phyloP scores from a whole-genome alignment of 2,329 filamentous ascomycete genomes.

The Lasiodiplodia gonubiensis region DNA sequence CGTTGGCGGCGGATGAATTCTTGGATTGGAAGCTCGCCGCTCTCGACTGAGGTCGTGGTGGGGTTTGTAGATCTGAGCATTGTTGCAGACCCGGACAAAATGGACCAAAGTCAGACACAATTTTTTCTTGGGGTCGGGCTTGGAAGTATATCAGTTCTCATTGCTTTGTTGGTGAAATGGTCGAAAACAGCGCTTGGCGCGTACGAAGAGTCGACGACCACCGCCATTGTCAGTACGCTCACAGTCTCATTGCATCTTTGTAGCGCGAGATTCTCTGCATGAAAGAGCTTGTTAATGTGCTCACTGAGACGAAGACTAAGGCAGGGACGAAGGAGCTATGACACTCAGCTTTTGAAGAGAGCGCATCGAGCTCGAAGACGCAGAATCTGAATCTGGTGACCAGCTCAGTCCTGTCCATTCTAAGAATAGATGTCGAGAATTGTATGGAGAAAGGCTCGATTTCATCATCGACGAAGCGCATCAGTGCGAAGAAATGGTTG shows the following conservation, averaged over 20 bases:
- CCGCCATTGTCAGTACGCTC: background rate
- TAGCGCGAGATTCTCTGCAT: background rate
- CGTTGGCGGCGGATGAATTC: slow-evolving; percentile 17
- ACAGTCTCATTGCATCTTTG: background rate
- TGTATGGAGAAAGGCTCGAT: background rate
- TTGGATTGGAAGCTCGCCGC: background rate
- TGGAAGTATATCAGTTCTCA: background rate
- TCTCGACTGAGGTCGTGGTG: background rate
- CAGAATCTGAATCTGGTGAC: background rate
- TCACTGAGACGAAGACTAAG: background rate
- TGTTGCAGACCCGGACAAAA: no score
- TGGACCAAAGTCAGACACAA: background rate
- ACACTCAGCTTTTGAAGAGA: background rate
- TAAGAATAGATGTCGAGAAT: background rate
- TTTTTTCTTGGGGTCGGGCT: background rate
- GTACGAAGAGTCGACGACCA: background rate
- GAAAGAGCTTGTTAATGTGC: background rate
- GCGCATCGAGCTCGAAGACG: background rate
- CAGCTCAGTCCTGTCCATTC: background rate
- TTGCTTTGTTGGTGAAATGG: background rate
- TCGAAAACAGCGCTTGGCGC: slow-evolving; percentile 20
- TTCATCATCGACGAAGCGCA: background rate
- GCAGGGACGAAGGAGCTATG: background rate
- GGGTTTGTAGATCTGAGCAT: background rate
- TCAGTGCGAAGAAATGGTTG: background rate